A percentile compares a stretch with the other conserved stretches of the same genome.
These are phyloP conservation scores for Quercus tomentella DNA, from an alignment of 331 rosid species.

Conservation along the genomic window DNA sequence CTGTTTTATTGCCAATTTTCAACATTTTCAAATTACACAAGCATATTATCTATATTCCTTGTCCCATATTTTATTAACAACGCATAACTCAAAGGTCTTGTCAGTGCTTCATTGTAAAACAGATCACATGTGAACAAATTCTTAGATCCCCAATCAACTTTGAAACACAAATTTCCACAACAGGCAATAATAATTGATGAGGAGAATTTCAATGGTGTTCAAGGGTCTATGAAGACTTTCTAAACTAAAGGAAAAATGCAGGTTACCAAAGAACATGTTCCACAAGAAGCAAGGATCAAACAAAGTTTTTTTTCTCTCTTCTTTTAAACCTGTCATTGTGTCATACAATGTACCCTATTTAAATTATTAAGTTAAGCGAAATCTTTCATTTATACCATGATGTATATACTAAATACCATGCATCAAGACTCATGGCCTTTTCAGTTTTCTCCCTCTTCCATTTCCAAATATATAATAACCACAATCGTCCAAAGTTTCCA, in stretches of 20 bases:
- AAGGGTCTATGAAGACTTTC: not conserved
- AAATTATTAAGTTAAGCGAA: not conserved
- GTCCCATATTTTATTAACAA: too few species aligned
- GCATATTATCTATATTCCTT: too few species aligned
- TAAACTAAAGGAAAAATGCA: not conserved
- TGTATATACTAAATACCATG: not conserved
- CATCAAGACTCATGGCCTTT: not conserved
- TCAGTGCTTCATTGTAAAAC: too few species aligned
- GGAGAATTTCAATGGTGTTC: constrained; percentile 2
- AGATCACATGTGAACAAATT: not conserved
- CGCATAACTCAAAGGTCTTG: too few species aligned
- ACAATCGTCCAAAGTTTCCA: not conserved
- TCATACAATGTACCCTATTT: not conserved
- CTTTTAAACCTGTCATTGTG: not conserved
- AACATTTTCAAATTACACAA: too few species aligned
- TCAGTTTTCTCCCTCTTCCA: not conserved
- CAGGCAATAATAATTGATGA: constrained; percentile 17
- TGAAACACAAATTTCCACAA: not conserved
- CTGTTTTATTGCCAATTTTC: too few species aligned
- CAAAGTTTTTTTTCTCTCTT: not conserved
- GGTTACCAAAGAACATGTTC: constrained; percentile 17
- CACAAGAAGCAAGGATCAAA: constrained; percentile 9
- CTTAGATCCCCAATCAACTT: not conserved
- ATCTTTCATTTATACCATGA: not conserved
- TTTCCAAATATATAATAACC: not conserved